Evolutionary conservation across 176 grass and related monocot genomes (phyloP), one percentile per base, ranked within the genome.

Genomic region (Oryza longistaminata): DNA sequence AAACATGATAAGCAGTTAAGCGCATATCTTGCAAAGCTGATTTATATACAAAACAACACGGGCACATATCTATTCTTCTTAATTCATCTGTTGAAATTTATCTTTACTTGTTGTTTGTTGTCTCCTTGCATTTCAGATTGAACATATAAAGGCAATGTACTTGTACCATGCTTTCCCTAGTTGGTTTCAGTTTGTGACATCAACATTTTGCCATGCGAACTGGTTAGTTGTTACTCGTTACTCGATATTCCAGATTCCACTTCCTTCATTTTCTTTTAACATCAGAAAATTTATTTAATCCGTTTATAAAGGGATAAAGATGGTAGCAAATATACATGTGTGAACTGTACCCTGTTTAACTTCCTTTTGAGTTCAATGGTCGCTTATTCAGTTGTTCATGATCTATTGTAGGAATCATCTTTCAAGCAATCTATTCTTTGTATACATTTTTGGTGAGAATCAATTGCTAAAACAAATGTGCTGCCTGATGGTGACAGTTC

Each of bases 371-470:
- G 14, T 58, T 58, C 33, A 4, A 2, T 50, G 35, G 77, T 74
- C 91, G 72, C 69, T 92, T n/a, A 72, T 66, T 77, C 64, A 74
- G 9, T 19, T 66, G 6, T 68, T 45, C 24, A 67, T 83, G 26
- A 65, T 74, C 68, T 12, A 66, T 87, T 87, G 35, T 91, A 99
- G 93, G 96, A 93, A 99, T 24, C 96, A 99, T 81, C 93, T 99
- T 77, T 99, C 96, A 67, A 99, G 93, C 87, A 99, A 99, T 85
- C 81, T 99, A 49, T 99, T 99, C 86, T 99, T 99, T 87, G 86
- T 99, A 46, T 99, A 99, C 79, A 99, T 99, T 69, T 99, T 99
- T 92, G 96, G 96, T 99, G 88, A 95, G 96, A 86, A 17, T 75
- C 88, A 53, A 71, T 91, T 93, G 17, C 74, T 83, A 61, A 81